Base-by-base conservation (phyloP, 768 basidiomycete genomes). In the Coprinopsis marcescibilis region DNA sequence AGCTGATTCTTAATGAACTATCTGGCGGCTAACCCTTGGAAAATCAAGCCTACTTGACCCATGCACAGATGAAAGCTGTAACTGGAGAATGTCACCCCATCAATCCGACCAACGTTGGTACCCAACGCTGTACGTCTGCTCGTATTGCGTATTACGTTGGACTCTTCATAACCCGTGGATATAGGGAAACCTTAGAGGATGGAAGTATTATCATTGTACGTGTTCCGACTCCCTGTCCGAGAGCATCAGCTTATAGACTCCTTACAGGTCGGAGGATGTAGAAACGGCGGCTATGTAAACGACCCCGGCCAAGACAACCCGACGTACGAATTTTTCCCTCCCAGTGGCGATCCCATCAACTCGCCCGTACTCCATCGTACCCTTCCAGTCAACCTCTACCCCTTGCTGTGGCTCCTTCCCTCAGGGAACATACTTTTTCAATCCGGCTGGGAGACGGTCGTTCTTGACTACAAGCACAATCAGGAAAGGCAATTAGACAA, bases 251-350 rank as follows among this genome's bases (percentile, higher is more conserved):
- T 37, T 29, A 24, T n/a, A 15, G 15, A 15, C 10, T 5, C 26
- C 12, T 12, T 20, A 1, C 11, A 81, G 79, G 64, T 81, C 23
- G 82, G 81, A 20, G 81, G 81, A 2, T 77, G 75, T 52, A 59
- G 60, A 38, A 66, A 68, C 56, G 84, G 85, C 10, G 83, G 85
- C 29, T 92, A 82, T 58, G 81, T 89, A 52, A 89, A 86, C 62
- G 77, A 77, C 44, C 69, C 69, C 0, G 60, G 59, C 11, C 82
- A 88, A 53, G 75, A 80, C 51, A 87, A 89, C 57, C 89, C 88
- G 0, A 86, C 83, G 0, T 82, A 84, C 59, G 85, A 89, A 62
- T 84, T 85, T 67, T 89, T 79, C 70, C 88, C 88, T 4, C 70
- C 76, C 26, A 15, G 35, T 6, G 17, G 68, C 65, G 27, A 78